Percentiles rank a stretch among this genome's conserved stretches.
phyloP scores from a whole-genome alignment of 192 early-diverging fungal genomes.

The Thoreauomyces humboldtii region DNA sequence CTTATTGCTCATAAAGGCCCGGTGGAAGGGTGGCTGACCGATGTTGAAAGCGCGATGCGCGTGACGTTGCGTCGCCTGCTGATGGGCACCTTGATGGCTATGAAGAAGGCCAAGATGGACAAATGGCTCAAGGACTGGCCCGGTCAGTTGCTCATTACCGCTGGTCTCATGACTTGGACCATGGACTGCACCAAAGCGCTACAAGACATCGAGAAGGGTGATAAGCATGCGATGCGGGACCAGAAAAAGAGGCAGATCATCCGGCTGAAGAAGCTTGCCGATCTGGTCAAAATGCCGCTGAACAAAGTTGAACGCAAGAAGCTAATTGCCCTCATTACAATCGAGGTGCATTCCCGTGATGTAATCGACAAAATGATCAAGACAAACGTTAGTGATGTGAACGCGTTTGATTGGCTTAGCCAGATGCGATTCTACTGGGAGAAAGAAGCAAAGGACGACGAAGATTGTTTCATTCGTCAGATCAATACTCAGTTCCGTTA shows the following conservation, averaged over 20 bases:
- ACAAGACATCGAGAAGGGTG: conserved; percentile 57
- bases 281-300: conserved; percentile 50
- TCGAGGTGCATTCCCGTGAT: conserved; percentile 63
- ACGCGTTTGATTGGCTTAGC: conserved; percentile 59
- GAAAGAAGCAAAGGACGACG: conserved; percentile 57
- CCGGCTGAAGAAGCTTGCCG: conserved; percentile 53
- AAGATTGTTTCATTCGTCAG: conserved; percentile 61
- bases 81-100: conserved; percentile 42
- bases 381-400: conserved; percentile 45
- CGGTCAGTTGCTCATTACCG: conserved; percentile 55
- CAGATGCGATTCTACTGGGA: conserved; percentile 66
- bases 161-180: conserved; percentile 58
- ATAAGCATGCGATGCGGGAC: conserved; percentile 53
- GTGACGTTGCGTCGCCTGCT: conserved; percentile 51
- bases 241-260: conserved; percentile 61
- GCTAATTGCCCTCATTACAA: conserved; percentile 58
- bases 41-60: conserved; percentile 53
- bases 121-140: conserved; percentile 67
- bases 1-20: conserved; percentile 37
- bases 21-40: conserved; percentile 55
- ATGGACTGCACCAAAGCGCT: conserved; percentile 57
- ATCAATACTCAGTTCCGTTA: conserved; percentile 62
- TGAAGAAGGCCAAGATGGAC: conserved; percentile 61
- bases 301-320: conserved; percentile 63
- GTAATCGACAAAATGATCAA: conserved; percentile 59